Evolutionary conservation across 345 rosid genomes (phyloP), one percentile per base, ranked within the genome.

Genomic region (Populus davidiana): DNA sequence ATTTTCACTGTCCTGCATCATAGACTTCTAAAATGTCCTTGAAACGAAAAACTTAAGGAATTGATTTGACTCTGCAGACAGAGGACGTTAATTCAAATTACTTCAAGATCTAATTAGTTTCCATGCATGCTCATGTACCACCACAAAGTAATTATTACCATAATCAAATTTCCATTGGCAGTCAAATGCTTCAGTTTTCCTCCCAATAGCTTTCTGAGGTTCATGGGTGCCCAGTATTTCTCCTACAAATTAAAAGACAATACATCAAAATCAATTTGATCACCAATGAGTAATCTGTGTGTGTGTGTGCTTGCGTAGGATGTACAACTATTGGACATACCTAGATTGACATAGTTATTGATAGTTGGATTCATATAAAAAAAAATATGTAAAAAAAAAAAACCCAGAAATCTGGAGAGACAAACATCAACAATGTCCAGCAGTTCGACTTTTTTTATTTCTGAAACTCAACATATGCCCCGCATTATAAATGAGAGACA

Each of bases 131-230:
- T 27, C n/a, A 33, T 21, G 23, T n/a, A 13, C 33, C n/a, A 39
- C 41, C 5, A 25, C 21, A 35, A 31, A 75, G 63, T 35, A 65
- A 31, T 72, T 36, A 54, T 72, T 81, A 94, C 98, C 99, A 91
- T 93, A 77, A 85, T 82, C 91, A 95, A 85, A 83, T 89, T 86
- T 70, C 96, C 96, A 87, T 89, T 87, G 73, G 94, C 89, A 8
- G 87, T 80, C 87, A 95, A 80, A 84, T 77, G 83, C 89, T 90
- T 95, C 78, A 95, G 67, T 79, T 93, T 92, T 73, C 88, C 88
- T 38, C 94, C 91, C 85, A 95, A 78, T 41, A 89, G 83, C 86
- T 91, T 95, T 84, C 86, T 91, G 84, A 95, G 89, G 87, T 88
- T 92, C 41, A 86, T 79, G 11, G 92, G 89, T 29, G 91, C 86